Conservation (phyloP, 139 green algal genomes). For the Volvox reticuliferus region DNA sequence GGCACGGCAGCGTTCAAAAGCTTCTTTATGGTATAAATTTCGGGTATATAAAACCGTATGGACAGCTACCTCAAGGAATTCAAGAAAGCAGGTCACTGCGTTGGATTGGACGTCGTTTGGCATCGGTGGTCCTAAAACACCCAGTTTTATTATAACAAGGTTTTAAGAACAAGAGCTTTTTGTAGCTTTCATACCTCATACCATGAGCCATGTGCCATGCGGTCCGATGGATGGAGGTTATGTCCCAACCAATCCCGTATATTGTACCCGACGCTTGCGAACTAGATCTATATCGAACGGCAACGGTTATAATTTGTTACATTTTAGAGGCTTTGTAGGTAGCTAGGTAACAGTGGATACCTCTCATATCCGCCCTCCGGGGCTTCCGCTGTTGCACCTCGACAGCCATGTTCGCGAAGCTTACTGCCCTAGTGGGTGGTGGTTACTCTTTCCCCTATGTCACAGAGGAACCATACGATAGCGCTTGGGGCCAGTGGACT, state of each 20-base stretch:
- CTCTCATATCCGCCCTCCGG: not conserved
- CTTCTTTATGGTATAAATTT: slow-evolving; percentile 48
- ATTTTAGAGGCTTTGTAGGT: too few species aligned
- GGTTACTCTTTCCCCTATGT: slow-evolving; percentile 77
- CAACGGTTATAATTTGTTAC: too few species aligned
- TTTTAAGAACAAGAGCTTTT: too few species aligned
- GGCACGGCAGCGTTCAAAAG: slow-evolving; percentile 56
- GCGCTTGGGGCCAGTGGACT: slow-evolving; percentile 81
- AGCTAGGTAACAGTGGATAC: too few species aligned
- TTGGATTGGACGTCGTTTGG: not conserved
- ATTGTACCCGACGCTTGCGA: too few species aligned
- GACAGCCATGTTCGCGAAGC: slow-evolving; percentile 84
- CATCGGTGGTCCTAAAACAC: not conserved
- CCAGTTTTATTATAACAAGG: not conserved
- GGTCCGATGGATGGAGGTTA: too few species aligned
- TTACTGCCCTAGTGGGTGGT: slow-evolving; percentile 79
- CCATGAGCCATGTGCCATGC: too few species aligned
- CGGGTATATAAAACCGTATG: slow-evolving; percentile 51
- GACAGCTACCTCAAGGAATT: slow-evolving; percentile 66
- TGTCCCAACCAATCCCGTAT: too few species aligned
- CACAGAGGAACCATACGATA: slow-evolving; percentile 67
- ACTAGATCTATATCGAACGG: too few species aligned
- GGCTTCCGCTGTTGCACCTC: not conserved
- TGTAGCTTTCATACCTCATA: too few species aligned
- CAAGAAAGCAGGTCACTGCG: slow-evolving; percentile 17